Evolutionary conservation across 2,329 filamentous ascomycete genomes (phyloP).

Genomic region (Lasiodiplodia hormozganensis): DNA sequence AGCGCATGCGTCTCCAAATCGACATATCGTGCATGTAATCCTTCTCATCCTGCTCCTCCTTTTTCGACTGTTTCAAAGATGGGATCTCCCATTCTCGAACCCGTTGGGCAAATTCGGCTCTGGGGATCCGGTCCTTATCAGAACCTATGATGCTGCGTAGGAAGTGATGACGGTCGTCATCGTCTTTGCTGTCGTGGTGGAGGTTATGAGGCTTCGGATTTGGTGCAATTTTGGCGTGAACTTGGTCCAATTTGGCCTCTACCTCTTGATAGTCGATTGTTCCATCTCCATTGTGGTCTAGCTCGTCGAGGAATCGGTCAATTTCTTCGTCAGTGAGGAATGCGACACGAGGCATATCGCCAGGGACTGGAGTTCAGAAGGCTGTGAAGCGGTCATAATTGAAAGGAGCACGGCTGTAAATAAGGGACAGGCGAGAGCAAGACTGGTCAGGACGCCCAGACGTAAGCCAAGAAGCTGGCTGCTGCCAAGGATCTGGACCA

Average conservation of each 20-base stretch:
- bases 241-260: conserved; percentile 60
- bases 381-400: neutral
- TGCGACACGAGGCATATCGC: neutral
- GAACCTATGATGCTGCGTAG: conserved; percentile 58
- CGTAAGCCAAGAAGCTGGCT: conserved; percentile 2
- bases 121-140: conserved; percentile 52
- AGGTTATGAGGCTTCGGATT: conserved; percentile 56
- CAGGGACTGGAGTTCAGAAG: neutral
- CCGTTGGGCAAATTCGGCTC: conserved; percentile 54
- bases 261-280: conserved; percentile 61
- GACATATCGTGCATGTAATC: conserved; percentile 56
- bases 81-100: conserved; percentile 58
- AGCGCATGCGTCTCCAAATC: conserved; percentile 54
- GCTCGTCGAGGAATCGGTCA: conserved; percentile 58
- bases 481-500: neutral
- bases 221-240: conserved; percentile 59
- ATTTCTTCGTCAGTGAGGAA: conserved; percentile 56
- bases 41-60: conserved; percentile 55
- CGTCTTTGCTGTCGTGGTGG: conserved; percentile 45
- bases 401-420: neutral
- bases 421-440: neutral
- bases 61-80: conserved; percentile 55
- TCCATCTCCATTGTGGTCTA: conserved; percentile 61
- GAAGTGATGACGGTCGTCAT: conserved; percentile 58
- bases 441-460: neutral